These are phyloP conservation scores for Mallotus repandus DNA, from an alignment of 441 rosid genomes.

Conservation along the genomic window DNA sequence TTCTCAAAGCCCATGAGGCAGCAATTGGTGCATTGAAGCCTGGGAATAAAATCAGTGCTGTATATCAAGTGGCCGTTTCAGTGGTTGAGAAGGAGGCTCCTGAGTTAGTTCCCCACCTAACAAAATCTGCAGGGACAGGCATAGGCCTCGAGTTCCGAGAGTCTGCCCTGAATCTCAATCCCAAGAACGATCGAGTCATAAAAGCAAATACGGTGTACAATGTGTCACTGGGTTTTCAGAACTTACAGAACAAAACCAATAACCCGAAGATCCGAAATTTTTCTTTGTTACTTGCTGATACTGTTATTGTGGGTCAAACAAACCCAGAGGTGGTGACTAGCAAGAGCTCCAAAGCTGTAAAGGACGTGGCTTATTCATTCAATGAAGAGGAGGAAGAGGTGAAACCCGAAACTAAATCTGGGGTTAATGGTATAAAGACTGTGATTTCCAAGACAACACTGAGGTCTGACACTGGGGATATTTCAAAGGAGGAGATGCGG, in stretches of 20 bases:
- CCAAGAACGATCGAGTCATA: slow-evolving; percentile 68
- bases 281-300: slow-evolving; percentile 76
- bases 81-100: slow-evolving; percentile 72
- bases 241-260: slow-evolving; percentile 52
- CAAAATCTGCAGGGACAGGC: slow-evolving; percentile 89
- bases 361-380: slow-evolving; percentile 84
- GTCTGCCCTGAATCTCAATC: slow-evolving; percentile 68
- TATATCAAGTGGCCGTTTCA: slow-evolving; percentile 61
- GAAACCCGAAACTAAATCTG: slow-evolving; percentile 36
- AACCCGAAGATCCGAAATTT: slow-evolving; percentile 57
- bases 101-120: slow-evolving; percentile 58
- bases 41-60: slow-evolving; percentile 54
- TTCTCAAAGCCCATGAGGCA: slow-evolving; percentile 82
- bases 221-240: slow-evolving; percentile 84
- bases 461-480: slow-evolving; percentile 76
- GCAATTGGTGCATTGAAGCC: slow-evolving; percentile 62
- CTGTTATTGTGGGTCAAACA: slow-evolving; percentile 64
- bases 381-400: slow-evolving; percentile 75
- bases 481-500: slow-evolving; percentile 81
- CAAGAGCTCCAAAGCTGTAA: slow-evolving; percentile 67
- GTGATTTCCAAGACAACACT: slow-evolving; percentile 67
- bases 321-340: slow-evolving; percentile 54
- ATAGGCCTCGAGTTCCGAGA: slow-evolving; percentile 91
- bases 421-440: slow-evolving; percentile 40
- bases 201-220: slow-evolving; percentile 70